Evolutionary conservation across 257 asterid genomes (phyloP), one percentile per base, ranked within the genome.

Genomic region (Eustoma russellianum): DNA sequence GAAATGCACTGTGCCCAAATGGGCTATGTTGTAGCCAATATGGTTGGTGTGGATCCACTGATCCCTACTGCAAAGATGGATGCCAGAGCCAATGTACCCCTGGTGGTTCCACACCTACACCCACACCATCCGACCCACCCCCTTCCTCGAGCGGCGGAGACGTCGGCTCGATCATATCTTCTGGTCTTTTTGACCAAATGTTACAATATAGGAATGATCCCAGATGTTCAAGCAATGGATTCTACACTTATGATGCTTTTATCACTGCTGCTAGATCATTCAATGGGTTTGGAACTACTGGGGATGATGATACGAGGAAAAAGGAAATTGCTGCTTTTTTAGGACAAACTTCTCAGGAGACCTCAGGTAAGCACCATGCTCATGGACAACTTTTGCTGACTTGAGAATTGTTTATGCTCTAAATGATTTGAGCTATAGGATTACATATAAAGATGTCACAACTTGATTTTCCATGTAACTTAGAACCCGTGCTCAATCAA

Each of bases 331-430:
- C 70, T 1, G 77, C 77, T 13, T 72, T 72, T 34, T 54, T 72
- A 41, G 67, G 61, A 17, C 74, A 72, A 19, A 72, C 77, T 55
- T 72, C 77, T 33, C 74, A 63, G 44, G 74, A 66, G 48, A 66
- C 71, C 1, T 59, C 66, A 2, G 70, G 70, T 58, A 19, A 11
- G 35, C 13, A 41, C 5, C 43, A 7, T 24, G 3, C 30, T 24
- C 3, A 24, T 1, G 30, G 2, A 24, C 30, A 24, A 24, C 2
- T 24, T 24, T 24, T 24, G 3, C 30, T 1, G 2, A 24, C 30
- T 24, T 24, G 30, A 24, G 30, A 24, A 24, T 24, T 24, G 3
- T 24, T 24, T 24, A 19, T 19, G 28, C 28, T 1, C 28, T 19
- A 19, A 19, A 19, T 19, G 28, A 24, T 2, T 24, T 24, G 30